Evolutionary conservation across 2,329 filamentous ascomycete genomes (phyloP), one percentile per base, ranked within the genome.

Genomic region (Orbilia brochopaga): DNA sequence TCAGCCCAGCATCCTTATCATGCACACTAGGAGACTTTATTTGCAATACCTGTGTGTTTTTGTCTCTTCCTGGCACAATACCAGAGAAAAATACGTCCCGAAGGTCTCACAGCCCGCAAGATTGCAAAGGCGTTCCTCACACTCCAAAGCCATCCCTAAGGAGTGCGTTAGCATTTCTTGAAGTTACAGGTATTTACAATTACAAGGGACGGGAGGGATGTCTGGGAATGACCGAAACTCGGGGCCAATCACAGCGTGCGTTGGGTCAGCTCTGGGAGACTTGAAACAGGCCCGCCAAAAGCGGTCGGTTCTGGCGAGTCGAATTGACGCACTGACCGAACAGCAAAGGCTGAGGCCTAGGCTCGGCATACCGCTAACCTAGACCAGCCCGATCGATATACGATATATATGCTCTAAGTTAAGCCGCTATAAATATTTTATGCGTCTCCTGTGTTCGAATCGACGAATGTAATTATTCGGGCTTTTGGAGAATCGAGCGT

Each of bases 191-290:
- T 32, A 32, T 32, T 32, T 32, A 32, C 27, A 32, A 32, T 42
- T 42, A 42, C 37, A 42, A 42, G 37, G 37, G 37, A 42, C 37
- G 37, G 37, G 37, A 42, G 37, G 37, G 5, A 42, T 42, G 37
- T 42, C 13, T 42, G 37, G 4, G 37, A 42, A 13, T 15, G 15
- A 6, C n/a, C 37, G 13, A 42, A 42, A 42, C 37, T 42, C 37
- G 37, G 37, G 13, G 15, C 37, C 37, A 42, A 42, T 42, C 37
- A 42, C 37, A 42, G 15, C 37, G 2, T 42, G 37, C 37, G 37
- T 42, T 42, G 37, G 37, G n/a, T 13, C n/a, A 17, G 37, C n/a
- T 42, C 15, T 42, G 37, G n/a, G n/a, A 17, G 37, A 42, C 37
- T 42, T 42, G 37, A 42, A 42, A 42, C 37, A 42, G n/a, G n/a